phyloP scores from a whole-genome alignment of 2,329 filamentous ascomycete species.

The Ophiostoma novo-ulmi region DNA sequence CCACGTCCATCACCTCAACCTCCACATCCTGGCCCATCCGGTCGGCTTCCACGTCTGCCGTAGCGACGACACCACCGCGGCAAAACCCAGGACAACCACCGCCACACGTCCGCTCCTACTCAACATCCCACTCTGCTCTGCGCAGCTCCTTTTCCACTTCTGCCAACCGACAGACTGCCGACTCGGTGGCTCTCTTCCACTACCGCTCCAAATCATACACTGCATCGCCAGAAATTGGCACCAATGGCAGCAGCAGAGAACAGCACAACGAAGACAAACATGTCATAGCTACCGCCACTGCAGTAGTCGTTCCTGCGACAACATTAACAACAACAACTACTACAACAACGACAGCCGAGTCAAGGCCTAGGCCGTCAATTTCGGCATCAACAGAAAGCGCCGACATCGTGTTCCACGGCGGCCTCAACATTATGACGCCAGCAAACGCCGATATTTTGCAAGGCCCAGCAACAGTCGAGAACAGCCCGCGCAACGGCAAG shows the following conservation, averaged over 20 bases:
- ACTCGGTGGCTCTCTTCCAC: not conserved
- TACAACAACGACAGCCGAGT: not conserved
- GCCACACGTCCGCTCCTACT: not conserved
- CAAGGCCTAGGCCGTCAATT: not conserved
- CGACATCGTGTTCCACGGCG: not conserved
- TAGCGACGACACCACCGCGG: not conserved
- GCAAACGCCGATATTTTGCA: not conserved
- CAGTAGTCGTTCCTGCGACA: not conserved
- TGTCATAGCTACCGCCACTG: not conserved
- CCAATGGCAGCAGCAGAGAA: not conserved
- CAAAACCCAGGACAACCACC: not conserved
- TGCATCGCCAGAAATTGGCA: not conserved
- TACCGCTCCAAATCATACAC: not conserved
- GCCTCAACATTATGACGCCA: conserved; percentile 10
- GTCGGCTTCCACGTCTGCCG: not conserved
- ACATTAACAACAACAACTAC: not conserved
- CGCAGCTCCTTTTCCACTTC: conserved; percentile 31
- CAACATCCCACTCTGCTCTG: not conserved
- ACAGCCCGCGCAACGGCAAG: not conserved
- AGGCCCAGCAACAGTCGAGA: not conserved
- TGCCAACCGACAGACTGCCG: conserved; percentile 29
- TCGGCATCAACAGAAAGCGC: not conserved
- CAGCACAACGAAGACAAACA: not conserved
- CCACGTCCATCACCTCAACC: not conserved
- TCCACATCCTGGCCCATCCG: not conserved